Evolutionary conservation across 1,139 yeast species (phyloP).

Genomic region (Taiozyma sp.): DNA sequence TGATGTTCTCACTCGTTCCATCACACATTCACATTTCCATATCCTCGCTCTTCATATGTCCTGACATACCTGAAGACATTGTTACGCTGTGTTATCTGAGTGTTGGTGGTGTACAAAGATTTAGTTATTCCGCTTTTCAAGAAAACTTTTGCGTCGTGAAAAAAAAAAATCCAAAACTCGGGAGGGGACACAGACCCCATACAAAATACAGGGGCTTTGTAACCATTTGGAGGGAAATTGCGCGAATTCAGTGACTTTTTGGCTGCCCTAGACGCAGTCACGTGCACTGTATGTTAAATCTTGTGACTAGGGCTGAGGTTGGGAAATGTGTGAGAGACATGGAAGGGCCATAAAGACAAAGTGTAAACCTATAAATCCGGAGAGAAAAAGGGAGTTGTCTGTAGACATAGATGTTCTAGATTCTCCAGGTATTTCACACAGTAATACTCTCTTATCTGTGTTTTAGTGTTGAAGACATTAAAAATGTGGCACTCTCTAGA

Average conservation of each 20-base stretch:
- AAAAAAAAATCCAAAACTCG: neutral
- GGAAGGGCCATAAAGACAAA: neutral
- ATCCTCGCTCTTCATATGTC: neutral
- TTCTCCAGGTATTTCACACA: no score
- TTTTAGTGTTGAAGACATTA: no score
- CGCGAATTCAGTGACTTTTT: neutral
- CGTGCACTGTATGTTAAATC: neutral
- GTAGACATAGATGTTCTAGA: no score
- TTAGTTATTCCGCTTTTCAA: slow-evolving; percentile 6
- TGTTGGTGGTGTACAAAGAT: neutral
- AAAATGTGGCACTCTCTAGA: no score
- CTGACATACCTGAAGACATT: slow-evolving; percentile 21
- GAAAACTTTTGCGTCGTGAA: slow-evolving; percentile 16
- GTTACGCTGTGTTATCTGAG: slow-evolving; percentile 7
- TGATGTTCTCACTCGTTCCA: neutral
- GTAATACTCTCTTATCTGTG: no score
- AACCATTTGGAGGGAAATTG: neutral
- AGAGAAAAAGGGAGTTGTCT: no score
- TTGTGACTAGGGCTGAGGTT: neutral
- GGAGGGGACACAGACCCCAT: neutral
- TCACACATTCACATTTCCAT: neutral
- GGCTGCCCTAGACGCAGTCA: slow-evolving; percentile 3
- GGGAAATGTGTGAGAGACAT: neutral
- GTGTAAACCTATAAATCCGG: no score
- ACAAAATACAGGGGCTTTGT: neutral